Conservation (phyloP, 805 yeast genomes). For the Lipomyces oligophaga region DNA sequence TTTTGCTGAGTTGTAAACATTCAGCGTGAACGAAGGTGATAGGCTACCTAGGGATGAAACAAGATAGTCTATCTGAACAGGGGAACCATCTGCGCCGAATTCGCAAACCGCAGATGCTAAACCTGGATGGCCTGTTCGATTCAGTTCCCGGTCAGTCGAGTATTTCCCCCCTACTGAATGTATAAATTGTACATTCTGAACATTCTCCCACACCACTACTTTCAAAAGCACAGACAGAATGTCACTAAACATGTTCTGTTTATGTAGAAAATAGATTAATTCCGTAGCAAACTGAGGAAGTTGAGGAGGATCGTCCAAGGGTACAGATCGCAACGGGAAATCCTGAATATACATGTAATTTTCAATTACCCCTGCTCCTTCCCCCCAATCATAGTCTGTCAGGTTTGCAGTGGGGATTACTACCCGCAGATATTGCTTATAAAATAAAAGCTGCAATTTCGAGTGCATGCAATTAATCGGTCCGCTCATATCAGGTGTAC, state of each 20-base stretch:
- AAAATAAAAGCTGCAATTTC: conserved; percentile 29
- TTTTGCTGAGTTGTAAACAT: conserved; percentile 17
- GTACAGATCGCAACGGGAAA: conserved; percentile 16
- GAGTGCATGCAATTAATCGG: conserved; percentile 29
- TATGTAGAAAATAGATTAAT: conserved; percentile 22
- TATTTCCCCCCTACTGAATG: conserved; percentile 31
- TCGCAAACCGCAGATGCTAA: conserved; percentile 13
- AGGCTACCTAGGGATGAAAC: conserved; percentile 25
- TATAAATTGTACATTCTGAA: conserved; percentile 29
- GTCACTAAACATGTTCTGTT: conserved; percentile 24
- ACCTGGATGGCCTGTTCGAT: conserved; percentile 20
- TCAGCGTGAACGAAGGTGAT: conserved; percentile 8
- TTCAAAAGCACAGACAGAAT: conserved; percentile 14
- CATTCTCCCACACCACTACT: conserved; percentile 23
- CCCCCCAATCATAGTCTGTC: conserved; percentile 33
- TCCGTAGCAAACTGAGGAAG: conserved; percentile 25
- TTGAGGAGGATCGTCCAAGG: not conserved
- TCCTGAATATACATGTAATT: conserved; percentile 30
- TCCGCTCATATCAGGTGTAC: conserved; percentile 27
- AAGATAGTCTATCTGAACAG: conserved; percentile 18
- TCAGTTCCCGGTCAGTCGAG: conserved; percentile 4
- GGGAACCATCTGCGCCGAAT: conserved; percentile 15
- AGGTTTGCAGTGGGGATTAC: conserved; percentile 31
- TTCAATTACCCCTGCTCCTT: conserved; percentile 29
- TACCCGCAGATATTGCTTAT: conserved; percentile 26